Percentiles rank a stretch among this genome's conserved stretches.
These are phyloP conservation scores for Beta vulgaris DNA, from an alignment of 148 eudicot genomes.

Conservation along the genomic window DNA sequence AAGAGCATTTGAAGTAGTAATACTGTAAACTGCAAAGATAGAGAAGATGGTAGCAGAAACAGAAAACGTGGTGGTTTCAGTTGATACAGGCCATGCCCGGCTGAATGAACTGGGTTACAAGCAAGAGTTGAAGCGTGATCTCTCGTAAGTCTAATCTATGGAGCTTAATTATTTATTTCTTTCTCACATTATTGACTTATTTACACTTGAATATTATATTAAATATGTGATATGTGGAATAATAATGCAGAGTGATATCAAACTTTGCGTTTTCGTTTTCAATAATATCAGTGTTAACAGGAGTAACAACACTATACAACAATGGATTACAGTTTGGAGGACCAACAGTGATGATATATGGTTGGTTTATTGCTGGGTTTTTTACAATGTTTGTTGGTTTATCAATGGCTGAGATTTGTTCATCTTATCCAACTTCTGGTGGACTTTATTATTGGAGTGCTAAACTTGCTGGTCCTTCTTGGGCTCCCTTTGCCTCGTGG, in stretches of 20 bases:
- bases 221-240: background rate
- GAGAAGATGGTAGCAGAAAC: background rate
- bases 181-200: background rate
- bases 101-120: constrained; percentile 62
- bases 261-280: constrained; percentile 73
- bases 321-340: constrained; percentile 65
- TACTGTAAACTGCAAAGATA: too few relatives aligned
- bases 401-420: constrained; percentile 80
- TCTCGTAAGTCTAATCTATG: too few relatives aligned
- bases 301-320: constrained; percentile 51
- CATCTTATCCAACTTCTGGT: constrained; percentile 73
- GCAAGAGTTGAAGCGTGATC: constrained; percentile 63
- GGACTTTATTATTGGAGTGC: constrained; percentile 86
- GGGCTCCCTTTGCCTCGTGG: constrained; percentile 79
- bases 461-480: constrained; percentile 44
- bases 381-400: constrained; percentile 57
- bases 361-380: constrained; percentile 62
- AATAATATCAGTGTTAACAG: constrained; percentile 61
- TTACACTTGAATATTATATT: too few relatives aligned
- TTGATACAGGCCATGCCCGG: constrained; percentile 18
- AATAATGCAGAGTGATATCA: constrained; percentile 37
- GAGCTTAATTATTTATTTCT: too few relatives aligned
- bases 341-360: constrained; percentile 59
- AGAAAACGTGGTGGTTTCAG: background rate
- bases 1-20: too few relatives aligned